Percentiles rank a stretch among this genome's conserved stretches.
Conservation (phyloP, 306 rosid genomes). For the Spatholobus suberectus region DNA sequence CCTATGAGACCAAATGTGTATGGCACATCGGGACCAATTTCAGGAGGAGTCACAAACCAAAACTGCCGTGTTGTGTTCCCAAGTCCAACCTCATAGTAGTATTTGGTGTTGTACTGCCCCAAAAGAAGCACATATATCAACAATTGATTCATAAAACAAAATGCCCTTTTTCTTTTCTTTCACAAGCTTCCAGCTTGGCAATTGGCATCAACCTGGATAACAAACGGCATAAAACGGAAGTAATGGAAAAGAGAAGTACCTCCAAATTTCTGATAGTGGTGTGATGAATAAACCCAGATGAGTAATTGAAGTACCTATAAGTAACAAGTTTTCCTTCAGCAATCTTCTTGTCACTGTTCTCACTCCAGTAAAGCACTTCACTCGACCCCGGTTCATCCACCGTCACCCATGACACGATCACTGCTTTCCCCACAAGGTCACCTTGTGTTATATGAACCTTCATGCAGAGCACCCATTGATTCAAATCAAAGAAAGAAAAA, state of each 20-base stretch:
- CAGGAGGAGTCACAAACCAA: slow-evolving; percentile 88
- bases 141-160: slow-evolving; percentile 28
- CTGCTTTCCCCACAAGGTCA: slow-evolving; percentile 70
- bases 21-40: slow-evolving; percentile 90
- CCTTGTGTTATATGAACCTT: slow-evolving; percentile 98
- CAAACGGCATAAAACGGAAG: not conserved
- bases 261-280: slow-evolving; percentile 60
- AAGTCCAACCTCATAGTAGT: slow-evolving; percentile 77
- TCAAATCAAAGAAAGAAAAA: slow-evolving; percentile 10
- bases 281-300: slow-evolving; percentile 91
- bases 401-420: slow-evolving; percentile 88
- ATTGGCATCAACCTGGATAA: not conserved
- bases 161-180: slow-evolving; percentile 6
- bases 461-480: slow-evolving; percentile 14
- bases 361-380: slow-evolving; percentile 70
- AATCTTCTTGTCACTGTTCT: slow-evolving; percentile 39
- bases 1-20: slow-evolving; percentile 94
- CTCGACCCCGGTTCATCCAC: slow-evolving; percentile 71
- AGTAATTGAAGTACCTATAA: slow-evolving; percentile 71
- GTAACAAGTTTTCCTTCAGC: slow-evolving; percentile 57
- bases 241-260: slow-evolving; percentile 50
- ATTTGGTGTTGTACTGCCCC: slow-evolving; percentile 73
- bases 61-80: slow-evolving; percentile 64
- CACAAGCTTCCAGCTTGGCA: not conserved
- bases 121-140: slow-evolving; percentile 31